Conservation (phyloP, 805 yeast genomes). For the Monosporozyma aquatica region DNA sequence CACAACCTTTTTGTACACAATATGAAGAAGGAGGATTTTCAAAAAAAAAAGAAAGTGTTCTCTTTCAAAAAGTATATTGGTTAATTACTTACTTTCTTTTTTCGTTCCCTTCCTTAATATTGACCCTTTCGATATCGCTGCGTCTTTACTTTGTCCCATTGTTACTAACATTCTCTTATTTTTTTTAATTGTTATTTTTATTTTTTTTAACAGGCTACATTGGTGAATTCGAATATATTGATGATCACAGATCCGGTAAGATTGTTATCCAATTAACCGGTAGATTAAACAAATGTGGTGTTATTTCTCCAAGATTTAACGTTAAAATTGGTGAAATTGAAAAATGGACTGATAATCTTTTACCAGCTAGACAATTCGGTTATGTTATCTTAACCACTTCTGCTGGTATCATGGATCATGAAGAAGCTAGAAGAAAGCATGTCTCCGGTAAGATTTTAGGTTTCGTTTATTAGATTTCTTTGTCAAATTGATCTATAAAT, state of each 20-base stretch:
- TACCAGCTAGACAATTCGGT: slow-evolving; percentile 99
- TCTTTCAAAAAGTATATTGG: neutral
- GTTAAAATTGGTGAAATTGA: slow-evolving; percentile 90
- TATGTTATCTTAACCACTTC: slow-evolving; percentile 95
- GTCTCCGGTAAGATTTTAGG: slow-evolving; percentile 98
- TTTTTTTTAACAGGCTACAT: slow-evolving; percentile 46
- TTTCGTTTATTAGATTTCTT: slow-evolving; percentile 66
- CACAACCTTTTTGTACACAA: neutral
- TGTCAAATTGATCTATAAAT: no score
- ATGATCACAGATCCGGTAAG: slow-evolving; percentile 98
- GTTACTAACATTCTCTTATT: neutral
- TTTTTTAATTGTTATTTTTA: slow-evolving; percentile 1
- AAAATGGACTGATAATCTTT: slow-evolving; percentile 95
- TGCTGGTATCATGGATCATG: slow-evolving; percentile 99
- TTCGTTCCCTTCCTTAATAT: no score
- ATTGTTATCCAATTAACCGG: slow-evolving; percentile 94
- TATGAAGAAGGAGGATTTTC: neutral
- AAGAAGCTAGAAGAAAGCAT: slow-evolving; percentile 99
- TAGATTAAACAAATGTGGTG: slow-evolving; percentile 98
- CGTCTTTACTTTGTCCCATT: neutral
- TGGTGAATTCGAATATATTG: slow-evolving; percentile 96
- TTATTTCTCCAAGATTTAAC: slow-evolving; percentile 96
- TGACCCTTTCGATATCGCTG: neutral
- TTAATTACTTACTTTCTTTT: neutral
- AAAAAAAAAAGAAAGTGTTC: no score